Conservation (phyloP, 768 basidiomycete genomes). For the Pleurotus sapidus region DNA sequence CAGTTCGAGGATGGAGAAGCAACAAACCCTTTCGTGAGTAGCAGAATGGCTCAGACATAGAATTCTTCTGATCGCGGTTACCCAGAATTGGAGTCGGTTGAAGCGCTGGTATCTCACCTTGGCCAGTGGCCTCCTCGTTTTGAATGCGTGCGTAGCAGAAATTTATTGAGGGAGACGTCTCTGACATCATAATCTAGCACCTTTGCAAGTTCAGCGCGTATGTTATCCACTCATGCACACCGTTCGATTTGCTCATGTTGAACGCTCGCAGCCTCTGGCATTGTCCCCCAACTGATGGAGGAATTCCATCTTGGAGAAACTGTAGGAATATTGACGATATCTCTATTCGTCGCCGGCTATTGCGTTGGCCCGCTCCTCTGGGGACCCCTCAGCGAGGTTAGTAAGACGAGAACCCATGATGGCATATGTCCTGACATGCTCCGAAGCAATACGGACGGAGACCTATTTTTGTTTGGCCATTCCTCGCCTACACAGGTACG, state of each 20-base stretch:
- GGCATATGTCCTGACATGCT: constrained; percentile 39
- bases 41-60: constrained; percentile 2
- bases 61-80: neutral
- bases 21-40: constrained; percentile 42
- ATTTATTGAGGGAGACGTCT: neutral
- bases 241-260: neutral
- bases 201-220: constrained; percentile 59
- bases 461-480: constrained; percentile 54
- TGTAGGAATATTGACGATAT: constrained; percentile 51
- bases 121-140: constrained; percentile 44
- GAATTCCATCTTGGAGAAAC: constrained; percentile 49
- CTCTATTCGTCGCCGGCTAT: constrained; percentile 69
- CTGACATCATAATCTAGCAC: constrained; percentile 35
- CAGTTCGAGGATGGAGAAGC: constrained; percentile 36
- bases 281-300: constrained; percentile 38
- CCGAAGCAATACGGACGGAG: constrained; percentile 57
- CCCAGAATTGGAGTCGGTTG: constrained; percentile 46
- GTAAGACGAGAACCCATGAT: constrained; percentile 24
- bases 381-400: constrained; percentile 38
- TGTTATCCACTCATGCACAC: constrained; percentile 8
- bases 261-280: constrained; percentile 36
- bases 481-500: constrained; percentile 53
- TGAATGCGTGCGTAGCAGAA: constrained; percentile 44
- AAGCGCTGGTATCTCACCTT: constrained; percentile 53
- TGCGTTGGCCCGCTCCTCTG: constrained; percentile 60